phyloP scores from a whole-genome alignment of 2,329 filamentous ascomycete genomes.

The Macrophomina tecta region DNA sequence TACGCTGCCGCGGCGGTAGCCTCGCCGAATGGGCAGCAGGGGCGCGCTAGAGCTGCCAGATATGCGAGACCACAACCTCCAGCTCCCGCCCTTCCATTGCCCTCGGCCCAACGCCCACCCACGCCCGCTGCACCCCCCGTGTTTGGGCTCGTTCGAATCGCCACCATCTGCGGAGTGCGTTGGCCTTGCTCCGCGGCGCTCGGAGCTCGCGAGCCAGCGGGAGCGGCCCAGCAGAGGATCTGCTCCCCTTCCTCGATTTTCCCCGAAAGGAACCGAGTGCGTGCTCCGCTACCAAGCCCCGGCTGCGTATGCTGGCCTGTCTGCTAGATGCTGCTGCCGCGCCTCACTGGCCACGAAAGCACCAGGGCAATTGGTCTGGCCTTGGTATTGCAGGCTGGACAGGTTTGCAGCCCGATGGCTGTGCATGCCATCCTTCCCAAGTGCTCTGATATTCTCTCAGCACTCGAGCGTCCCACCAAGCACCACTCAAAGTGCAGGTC shows the following conservation, averaged over 20 bases:
- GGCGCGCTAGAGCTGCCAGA: constrained; percentile 26
- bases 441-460: background rate
- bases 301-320: constrained; percentile 10
- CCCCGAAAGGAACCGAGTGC: constrained; percentile 26
- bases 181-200: background rate
- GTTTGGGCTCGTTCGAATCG: constrained; percentile 28
- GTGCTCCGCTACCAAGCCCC: constrained; percentile 24
- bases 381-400: background rate
- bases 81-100: constrained; percentile 6
- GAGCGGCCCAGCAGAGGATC: constrained; percentile 2
- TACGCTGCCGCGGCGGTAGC: constrained; percentile 15
- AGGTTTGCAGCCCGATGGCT: background rate
- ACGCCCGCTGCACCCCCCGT: constrained; percentile 9
- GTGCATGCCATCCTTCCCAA: background rate
- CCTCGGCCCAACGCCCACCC: background rate
- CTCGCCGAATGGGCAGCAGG: constrained; percentile 12
- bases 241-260: constrained; percentile 25
- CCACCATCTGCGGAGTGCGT: background rate
- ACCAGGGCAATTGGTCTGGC: background rate
- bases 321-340: constrained; percentile 4
- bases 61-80: constrained; percentile 18
- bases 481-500: background rate
- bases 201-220: background rate
- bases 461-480: background rate
- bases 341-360: constrained; percentile 4